Conservation (phyloP, 768 basidiomycete species). For the Boletus bicolor region DNA sequence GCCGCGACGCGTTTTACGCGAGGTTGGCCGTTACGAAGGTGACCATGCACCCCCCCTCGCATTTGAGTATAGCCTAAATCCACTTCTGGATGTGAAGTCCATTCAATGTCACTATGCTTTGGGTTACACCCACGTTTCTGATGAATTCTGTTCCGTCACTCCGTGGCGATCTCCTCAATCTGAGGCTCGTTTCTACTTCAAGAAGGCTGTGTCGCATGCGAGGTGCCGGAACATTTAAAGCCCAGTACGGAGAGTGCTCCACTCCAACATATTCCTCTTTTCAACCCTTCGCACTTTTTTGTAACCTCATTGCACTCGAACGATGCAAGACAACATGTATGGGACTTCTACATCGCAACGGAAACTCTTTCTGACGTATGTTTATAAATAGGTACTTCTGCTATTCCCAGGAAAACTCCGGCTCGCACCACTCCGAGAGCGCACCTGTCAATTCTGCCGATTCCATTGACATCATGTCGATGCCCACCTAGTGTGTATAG, state of each 20-base stretch:
- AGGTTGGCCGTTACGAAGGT: neutral
- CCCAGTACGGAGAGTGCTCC: neutral
- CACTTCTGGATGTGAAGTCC: neutral
- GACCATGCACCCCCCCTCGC: neutral
- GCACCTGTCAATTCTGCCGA: neutral
- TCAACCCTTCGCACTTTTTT: neutral
- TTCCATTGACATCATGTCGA: neutral
- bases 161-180: neutral
- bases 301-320: neutral
- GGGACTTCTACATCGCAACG: neutral
- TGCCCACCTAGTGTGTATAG: constrained; percentile 8
- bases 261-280: neutral
- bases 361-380: neutral
- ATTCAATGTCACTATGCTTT: neutral
- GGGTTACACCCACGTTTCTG: neutral
- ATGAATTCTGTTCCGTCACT: neutral
- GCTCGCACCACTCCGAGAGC: neutral
- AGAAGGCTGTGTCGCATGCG: constrained; percentile 14
- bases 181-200: neutral
- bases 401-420: neutral
- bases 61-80: neutral
- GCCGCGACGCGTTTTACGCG: neutral
- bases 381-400: constrained; percentile 1
- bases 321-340: constrained; percentile 14
- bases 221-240: constrained; percentile 8